Conservation (phyloP, 2,329 filamentous ascomycete genomes). For the Colletotrichum endophyticum region DNA sequence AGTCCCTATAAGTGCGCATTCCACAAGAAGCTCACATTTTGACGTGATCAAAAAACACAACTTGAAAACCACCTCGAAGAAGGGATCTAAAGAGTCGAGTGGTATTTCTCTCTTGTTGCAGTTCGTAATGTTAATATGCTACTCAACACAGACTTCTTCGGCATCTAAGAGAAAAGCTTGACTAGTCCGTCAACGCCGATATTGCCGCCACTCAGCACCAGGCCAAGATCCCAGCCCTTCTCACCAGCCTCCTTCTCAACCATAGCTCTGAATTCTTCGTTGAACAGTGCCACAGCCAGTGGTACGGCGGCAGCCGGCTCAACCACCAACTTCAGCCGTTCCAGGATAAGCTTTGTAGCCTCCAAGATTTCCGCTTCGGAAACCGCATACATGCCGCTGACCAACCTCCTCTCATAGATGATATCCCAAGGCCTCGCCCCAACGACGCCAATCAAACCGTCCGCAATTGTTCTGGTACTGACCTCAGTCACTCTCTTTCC, state of each 20-base stretch:
- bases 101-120: too few species aligned
- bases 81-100: too few species aligned
- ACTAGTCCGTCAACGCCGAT: conserved; percentile 59
- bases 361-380: conserved; percentile 81
- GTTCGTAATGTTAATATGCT: too few species aligned
- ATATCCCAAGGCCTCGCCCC: conserved; percentile 78
- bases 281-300: conserved; percentile 80
- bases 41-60: too few species aligned
- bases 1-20: too few species aligned
- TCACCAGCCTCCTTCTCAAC: conserved; percentile 74
- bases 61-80: too few species aligned
- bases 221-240: conserved; percentile 73
- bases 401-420: conserved; percentile 72
- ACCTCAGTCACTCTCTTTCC: conserved; percentile 71
- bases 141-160: too few species aligned
- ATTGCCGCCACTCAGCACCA: conserved; percentile 67
- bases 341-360: conserved; percentile 79
- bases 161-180: conserved; percentile 51
- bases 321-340: conserved; percentile 88
- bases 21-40: too few species aligned
- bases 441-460: conserved; percentile 87
- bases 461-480: conserved; percentile 80
- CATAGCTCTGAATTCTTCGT: conserved; percentile 79
- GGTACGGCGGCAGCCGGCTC: conserved; percentile 89
- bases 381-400: conserved; percentile 74